phyloP scores from a whole-genome alignment of 2,329 filamentous ascomycete species.

The Colletotrichum phormii region DNA sequence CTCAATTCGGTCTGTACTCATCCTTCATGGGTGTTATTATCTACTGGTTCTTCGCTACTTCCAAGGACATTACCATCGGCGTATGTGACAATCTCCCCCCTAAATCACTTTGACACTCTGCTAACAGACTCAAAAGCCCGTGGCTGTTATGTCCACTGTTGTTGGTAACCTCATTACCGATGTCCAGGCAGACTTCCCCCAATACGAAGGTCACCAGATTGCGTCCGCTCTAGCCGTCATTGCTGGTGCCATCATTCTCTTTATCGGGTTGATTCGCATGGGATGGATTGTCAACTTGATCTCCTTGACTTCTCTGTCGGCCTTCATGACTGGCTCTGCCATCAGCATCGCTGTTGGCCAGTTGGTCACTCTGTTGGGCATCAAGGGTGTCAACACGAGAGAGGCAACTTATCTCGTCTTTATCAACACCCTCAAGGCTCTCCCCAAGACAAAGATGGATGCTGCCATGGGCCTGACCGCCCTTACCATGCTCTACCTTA shows the following conservation, averaged over 20 bases:
- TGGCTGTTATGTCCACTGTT: constrained; percentile 94
- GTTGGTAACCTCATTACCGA: constrained; percentile 83
- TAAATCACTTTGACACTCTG: background rate
- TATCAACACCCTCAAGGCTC: constrained; percentile 82
- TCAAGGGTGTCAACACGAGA: constrained; percentile 78
- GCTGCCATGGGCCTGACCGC: constrained; percentile 91
- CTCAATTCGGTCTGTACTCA: constrained; percentile 90
- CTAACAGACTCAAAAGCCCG: constrained; percentile 67
- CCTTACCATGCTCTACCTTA: constrained; percentile 79
- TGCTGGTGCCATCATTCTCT: constrained; percentile 79
- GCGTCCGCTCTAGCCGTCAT: constrained; percentile 85
- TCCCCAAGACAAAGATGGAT: constrained; percentile 77
- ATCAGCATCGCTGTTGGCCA: constrained; percentile 90
- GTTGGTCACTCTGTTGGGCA: constrained; percentile 83
- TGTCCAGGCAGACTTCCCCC: constrained; percentile 66
- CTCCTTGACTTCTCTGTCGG: constrained; percentile 87
- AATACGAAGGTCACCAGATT: constrained; percentile 72
- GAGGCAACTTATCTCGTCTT: constrained; percentile 85
- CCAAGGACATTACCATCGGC: constrained; percentile 98
- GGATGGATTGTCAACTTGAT: constrained; percentile 96
- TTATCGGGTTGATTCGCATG: constrained; percentile 81
- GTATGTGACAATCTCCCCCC: constrained; percentile 61
- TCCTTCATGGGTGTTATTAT: constrained; percentile 95
- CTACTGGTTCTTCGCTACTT: constrained; percentile 98
- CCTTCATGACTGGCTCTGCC: constrained; percentile 97